These are phyloP conservation scores for Kuraishia borneana DNA, from an alignment of 805 yeast species.

Conservation along the genomic window DNA sequence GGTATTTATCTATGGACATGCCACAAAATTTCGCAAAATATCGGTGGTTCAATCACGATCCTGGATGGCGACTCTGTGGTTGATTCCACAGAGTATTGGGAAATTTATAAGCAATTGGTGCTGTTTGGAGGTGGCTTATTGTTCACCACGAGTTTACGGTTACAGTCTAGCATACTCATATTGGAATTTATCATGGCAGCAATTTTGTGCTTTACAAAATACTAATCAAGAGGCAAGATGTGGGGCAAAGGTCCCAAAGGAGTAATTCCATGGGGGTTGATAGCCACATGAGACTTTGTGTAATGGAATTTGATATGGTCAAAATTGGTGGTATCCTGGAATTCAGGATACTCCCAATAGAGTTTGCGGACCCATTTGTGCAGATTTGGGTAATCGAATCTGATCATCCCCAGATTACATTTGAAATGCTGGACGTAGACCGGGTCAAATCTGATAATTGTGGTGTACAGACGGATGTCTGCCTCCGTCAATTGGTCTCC, in stretches of 20 bases:
- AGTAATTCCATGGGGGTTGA: slow-evolving; percentile 77
- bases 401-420: slow-evolving; percentile 74
- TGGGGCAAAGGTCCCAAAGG: slow-evolving; percentile 85
- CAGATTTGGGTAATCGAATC: slow-evolving; percentile 66
- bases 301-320: slow-evolving; percentile 89
- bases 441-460: slow-evolving; percentile 84
- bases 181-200: too few relatives aligned
- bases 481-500: slow-evolving; percentile 78
- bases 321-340: slow-evolving; percentile 71
- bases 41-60: too few relatives aligned
- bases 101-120: too few relatives aligned
- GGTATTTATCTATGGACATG: too few relatives aligned
- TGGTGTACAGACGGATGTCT: slow-evolving; percentile 78
- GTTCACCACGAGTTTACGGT: too few relatives aligned
- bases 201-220: too few relatives aligned
- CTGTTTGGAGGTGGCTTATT: too few relatives aligned
- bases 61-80: too few relatives aligned
- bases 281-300: slow-evolving; percentile 70
- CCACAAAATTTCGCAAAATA: too few relatives aligned
- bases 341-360: slow-evolving; percentile 71
- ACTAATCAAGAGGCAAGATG: slow-evolving; percentile 36
- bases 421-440: slow-evolving; percentile 94
- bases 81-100: too few relatives aligned
- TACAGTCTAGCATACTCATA: too few relatives aligned
- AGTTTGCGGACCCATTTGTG: slow-evolving; percentile 74